Percentiles rank a stretch among this genome's conserved stretches.
These are phyloP conservation scores for Sarocladium brachiariae DNA, from an alignment of 2,329 filamentous ascomycete genomes.

Conservation along the genomic window DNA sequence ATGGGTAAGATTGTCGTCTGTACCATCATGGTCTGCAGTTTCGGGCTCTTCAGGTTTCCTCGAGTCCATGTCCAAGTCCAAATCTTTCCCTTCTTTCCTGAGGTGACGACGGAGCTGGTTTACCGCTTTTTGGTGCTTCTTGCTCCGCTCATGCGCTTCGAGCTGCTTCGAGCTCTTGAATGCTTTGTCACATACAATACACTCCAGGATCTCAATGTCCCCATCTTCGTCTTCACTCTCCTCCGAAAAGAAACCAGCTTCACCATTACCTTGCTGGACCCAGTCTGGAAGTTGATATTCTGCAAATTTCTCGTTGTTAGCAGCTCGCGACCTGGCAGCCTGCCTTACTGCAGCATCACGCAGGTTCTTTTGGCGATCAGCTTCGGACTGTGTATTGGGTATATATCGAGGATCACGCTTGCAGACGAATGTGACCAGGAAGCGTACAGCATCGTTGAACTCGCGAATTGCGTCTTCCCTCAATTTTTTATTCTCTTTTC, in stretches of 20 bases:
- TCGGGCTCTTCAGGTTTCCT: neutral
- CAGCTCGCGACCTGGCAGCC: slow-evolving; percentile 73
- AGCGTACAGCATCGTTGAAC: slow-evolving; percentile 87
- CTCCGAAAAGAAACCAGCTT: slow-evolving; percentile 54
- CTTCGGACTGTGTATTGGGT: slow-evolving; percentile 68
- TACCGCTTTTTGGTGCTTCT: slow-evolving; percentile 86
- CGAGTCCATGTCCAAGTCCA: slow-evolving; percentile 38
- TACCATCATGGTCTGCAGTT: neutral
- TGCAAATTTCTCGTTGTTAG: slow-evolving; percentile 67
- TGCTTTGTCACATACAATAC: slow-evolving; percentile 67
- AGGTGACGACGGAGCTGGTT: slow-evolving; percentile 76
- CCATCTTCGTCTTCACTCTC: slow-evolving; percentile 42
- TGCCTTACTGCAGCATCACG: slow-evolving; percentile 77
- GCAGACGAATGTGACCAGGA: slow-evolving; percentile 78
- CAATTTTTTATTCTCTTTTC: slow-evolving; percentile 85
- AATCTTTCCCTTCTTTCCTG: slow-evolving; percentile 65
- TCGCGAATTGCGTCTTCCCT: slow-evolving; percentile 78
- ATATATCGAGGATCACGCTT: slow-evolving; percentile 87
- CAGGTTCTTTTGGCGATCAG: slow-evolving; percentile 70
- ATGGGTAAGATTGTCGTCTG: neutral
- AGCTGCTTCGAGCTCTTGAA: slow-evolving; percentile 93
- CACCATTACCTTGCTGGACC: slow-evolving; percentile 48
- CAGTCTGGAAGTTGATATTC: slow-evolving; percentile 65
- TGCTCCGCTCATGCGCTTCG: slow-evolving; percentile 89
- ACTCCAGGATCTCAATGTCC: slow-evolving; percentile 59